Conservation (phyloP, 345 rosid genomes). For the Abelmoschus esculentus region DNA sequence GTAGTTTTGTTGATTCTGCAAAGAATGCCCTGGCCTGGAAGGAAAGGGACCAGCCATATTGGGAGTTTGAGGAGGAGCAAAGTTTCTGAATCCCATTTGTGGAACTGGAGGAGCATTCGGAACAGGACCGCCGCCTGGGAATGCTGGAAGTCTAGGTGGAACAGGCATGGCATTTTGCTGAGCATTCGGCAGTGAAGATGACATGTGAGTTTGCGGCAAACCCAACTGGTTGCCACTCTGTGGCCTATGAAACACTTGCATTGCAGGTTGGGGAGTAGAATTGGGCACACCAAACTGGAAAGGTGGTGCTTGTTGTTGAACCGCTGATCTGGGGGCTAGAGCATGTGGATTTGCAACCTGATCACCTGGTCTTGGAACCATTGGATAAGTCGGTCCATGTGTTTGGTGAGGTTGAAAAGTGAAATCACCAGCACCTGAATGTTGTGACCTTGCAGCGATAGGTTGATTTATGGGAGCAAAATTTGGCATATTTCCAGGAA, state of each 20-base stretch:
- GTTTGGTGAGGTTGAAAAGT: slow-evolving; percentile 46
- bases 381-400: slow-evolving; percentile 28
- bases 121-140: slow-evolving; percentile 30
- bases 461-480: slow-evolving; percentile 35
- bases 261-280: slow-evolving; percentile 34
- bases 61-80: slow-evolving; percentile 28
- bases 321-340: slow-evolving; percentile 28
- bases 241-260: slow-evolving; percentile 39
- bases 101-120: slow-evolving; percentile 17
- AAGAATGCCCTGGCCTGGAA: slow-evolving; percentile 40
- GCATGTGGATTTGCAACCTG: slow-evolving; percentile 22
- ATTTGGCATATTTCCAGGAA: slow-evolving; percentile 24
- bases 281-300: slow-evolving; percentile 26
- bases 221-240: slow-evolving; percentile 43
- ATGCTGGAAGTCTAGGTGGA: slow-evolving; percentile 31
- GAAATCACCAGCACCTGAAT: slow-evolving; percentile 47
- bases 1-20: slow-evolving; percentile 33
- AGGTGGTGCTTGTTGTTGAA: slow-evolving; percentile 24
- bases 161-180: slow-evolving; percentile 15
- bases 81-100: slow-evolving; percentile 42
- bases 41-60: slow-evolving; percentile 40
- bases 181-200: neutral
- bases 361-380: slow-evolving; percentile 34
- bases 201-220: slow-evolving; percentile 15
- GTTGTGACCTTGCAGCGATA: slow-evolving; percentile 29